Conservation (phyloP, 345 rosid species). For the Ceriops tagal region DNA sequence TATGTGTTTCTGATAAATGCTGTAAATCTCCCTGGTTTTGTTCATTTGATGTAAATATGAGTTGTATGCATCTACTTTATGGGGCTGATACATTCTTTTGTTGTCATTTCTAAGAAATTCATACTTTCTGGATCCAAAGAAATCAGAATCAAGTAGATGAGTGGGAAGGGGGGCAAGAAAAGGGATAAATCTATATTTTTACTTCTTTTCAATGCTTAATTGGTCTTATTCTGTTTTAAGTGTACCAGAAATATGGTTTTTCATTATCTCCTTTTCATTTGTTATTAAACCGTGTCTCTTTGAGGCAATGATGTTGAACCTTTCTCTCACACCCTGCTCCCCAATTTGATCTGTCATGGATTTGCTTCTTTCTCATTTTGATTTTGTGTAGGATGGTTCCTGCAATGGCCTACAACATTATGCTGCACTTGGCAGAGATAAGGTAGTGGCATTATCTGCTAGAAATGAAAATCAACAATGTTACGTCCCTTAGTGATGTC, state of each 20-base stretch:
- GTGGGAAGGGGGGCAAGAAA: not conserved
- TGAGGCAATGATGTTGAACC: too few species aligned
- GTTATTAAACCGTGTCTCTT: too few species aligned
- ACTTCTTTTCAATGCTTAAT: not conserved
- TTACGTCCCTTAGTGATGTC: conserved; percentile 4
- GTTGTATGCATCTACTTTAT: too few species aligned
- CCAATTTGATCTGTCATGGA: conserved; percentile 1
- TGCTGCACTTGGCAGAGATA: conserved; percentile 93
- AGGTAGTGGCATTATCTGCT: conserved; percentile 33
- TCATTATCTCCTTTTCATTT: too few species aligned
- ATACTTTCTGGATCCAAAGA: too few species aligned
- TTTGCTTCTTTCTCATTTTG: conserved; percentile 11
- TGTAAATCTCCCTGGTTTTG: too few species aligned
- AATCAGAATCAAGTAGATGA: not conserved
- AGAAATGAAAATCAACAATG: not conserved
- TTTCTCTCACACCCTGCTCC: too few species aligned
- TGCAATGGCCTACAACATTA: conserved; percentile 92
- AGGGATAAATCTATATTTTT: not conserved
- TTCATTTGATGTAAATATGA: too few species aligned
- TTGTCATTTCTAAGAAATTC: too few species aligned
- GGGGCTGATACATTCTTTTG: too few species aligned
- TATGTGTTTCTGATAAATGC: too few species aligned
- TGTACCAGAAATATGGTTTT: too few species aligned
- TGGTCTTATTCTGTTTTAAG: not conserved
- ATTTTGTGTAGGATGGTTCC: conserved; percentile 71